Base-by-base conservation (phyloP, 2,329 filamentous ascomycete genomes). In the Cordyceps cicadae region DNA sequence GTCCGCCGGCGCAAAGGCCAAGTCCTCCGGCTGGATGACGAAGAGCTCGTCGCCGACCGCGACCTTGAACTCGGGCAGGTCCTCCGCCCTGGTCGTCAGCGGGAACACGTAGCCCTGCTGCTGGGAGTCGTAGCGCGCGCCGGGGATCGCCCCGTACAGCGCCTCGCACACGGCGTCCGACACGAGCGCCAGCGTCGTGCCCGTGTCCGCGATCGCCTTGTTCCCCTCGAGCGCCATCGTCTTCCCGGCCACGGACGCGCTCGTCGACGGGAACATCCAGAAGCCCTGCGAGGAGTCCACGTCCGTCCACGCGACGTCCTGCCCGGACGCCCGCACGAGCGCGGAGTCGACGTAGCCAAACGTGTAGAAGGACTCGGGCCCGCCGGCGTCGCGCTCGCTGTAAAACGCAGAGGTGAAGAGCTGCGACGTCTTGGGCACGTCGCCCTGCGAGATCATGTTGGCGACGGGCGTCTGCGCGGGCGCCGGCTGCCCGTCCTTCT, bases 391-490 rank as follows among this genome's bases (percentile, higher is more conserved):
- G 17, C 67, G 63, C 48, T 68, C 77, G 64, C 81, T 79, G 67
- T 83, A 82, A 48, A 93, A 77, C 62, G 87, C 81, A 26, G 86
- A 87, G 0, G 88, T 89, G 74, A 92, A 88, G 45, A 92, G 74
- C 57, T 59, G 57, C 49, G 57, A 59, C 4, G 62, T 54, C 1
- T 61, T 46, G 21, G 63, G 60, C 1, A 72, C 63, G 39, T 57
- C 61, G 0, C 62, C 46, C 24, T 63, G 57, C 15, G 48, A 48
- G n/a, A 59, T 59, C 32, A 68, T 67, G 34, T 71, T 76, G 56
- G 72, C 71, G 61, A 76, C 76, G 53, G 77, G 79, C 0, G 77
- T 80, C 62, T 74, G 74, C 64, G 80, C 76, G 58, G 69, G 64
- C 29, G 57, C 57, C 3, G 77, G 76, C 17, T 26, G 24, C 26